These are phyloP conservation scores for Comarum palustre DNA, from an alignment of 306 rosid genomes.

Conservation along the genomic window DNA sequence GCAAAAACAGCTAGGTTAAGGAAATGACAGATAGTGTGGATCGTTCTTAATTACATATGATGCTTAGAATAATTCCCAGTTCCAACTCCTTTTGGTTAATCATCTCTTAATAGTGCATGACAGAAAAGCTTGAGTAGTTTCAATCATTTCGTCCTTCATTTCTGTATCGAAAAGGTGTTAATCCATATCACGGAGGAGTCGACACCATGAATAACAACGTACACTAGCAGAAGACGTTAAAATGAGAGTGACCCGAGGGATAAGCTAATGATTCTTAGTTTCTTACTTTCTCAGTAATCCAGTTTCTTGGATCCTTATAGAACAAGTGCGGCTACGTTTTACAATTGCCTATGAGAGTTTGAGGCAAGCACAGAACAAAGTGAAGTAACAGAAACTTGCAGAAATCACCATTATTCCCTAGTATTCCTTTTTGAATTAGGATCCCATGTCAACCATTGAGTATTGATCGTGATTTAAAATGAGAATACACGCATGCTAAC, in stretches of 20 bases:
- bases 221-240: not conserved
- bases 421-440: not conserved
- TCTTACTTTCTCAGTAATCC: not conserved
- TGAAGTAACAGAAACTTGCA: not conserved
- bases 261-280: not conserved
- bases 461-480: not conserved
- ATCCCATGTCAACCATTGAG: not conserved
- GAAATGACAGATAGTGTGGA: not conserved
- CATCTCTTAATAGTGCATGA: not conserved
- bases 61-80: too few species aligned
- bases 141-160: not conserved
- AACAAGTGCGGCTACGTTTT: not conserved
- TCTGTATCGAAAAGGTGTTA: not conserved
- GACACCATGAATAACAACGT: not conserved
- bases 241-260: not conserved
- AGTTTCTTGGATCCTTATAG: not conserved
- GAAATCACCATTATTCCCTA: not conserved
- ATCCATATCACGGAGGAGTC: not conserved
- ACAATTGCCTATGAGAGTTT: not conserved
- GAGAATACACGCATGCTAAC: not conserved
- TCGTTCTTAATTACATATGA: not conserved
- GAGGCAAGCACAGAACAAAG: not conserved
- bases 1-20: not conserved
- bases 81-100: not conserved
- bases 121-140: slow-evolving; percentile 7